phyloP scores from a whole-genome alignment of 2,329 filamentous ascomycete species.

The Zymoseptoria brevis region DNA sequence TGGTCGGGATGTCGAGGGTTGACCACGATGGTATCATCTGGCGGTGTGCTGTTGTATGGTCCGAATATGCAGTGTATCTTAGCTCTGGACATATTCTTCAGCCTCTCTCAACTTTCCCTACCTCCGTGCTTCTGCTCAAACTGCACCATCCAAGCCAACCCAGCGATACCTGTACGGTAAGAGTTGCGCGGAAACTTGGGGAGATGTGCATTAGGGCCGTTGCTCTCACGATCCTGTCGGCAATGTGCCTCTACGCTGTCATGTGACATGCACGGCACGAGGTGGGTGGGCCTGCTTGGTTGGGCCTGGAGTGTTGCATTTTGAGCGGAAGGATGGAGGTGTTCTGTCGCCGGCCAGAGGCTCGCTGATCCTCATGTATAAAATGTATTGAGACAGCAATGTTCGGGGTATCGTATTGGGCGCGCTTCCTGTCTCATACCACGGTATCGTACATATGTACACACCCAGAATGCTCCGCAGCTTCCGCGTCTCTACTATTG shows the following conservation, averaged over 20 bases:
- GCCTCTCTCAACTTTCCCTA: neutral
- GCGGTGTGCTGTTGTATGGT: neutral
- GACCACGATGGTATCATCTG: neutral
- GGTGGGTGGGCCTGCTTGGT: no score
- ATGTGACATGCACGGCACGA: neutral
- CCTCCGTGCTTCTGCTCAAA: no score
- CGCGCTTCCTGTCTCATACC: constrained; percentile 5
- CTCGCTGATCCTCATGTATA: neutral
- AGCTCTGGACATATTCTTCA: neutral
- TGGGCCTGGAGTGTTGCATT: no score
- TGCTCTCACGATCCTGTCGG: no score
- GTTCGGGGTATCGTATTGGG: constrained; percentile 7
- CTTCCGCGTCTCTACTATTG: constrained; percentile 13
- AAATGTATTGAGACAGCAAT: neutral
- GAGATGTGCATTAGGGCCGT: no score
- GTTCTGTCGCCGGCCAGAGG: no score
- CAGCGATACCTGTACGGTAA: no score
- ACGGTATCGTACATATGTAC: constrained; percentile 21
- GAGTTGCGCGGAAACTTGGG: no score
- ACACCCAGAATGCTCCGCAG: constrained; percentile 1
- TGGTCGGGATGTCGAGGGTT: neutral
- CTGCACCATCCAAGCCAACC: no score
- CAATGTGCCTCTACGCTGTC: neutral
- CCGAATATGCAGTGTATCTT: neutral
- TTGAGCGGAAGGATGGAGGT: no score